Conservation (phyloP, 2,329 filamentous ascomycete species). For the Nigrospora osmanthi region DNA sequence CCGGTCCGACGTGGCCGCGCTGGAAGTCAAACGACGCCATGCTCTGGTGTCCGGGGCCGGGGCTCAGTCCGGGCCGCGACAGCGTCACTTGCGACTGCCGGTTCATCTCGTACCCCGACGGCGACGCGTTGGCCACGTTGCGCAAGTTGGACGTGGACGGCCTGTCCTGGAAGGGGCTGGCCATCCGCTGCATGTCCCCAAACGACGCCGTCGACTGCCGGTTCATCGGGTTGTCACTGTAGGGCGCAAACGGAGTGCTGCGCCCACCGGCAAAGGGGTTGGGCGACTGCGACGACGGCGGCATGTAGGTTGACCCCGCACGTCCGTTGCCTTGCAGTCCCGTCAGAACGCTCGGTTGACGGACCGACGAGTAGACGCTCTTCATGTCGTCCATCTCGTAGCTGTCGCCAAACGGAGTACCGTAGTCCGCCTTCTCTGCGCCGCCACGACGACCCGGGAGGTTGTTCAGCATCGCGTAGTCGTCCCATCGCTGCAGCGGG, state of each 20-base stretch:
- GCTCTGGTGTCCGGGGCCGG: conserved; percentile 34
- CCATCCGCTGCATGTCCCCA: conserved; percentile 41
- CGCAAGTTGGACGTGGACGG: conserved; percentile 57
- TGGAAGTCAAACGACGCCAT: conserved; percentile 54
- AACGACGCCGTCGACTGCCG: conserved; percentile 69
- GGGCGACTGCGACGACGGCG: conserved; percentile 61
- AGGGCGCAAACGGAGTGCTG: conserved; percentile 35
- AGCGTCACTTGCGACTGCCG: conserved; percentile 37
- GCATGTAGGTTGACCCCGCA: conserved; percentile 64
- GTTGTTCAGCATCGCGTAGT: conserved; percentile 80
- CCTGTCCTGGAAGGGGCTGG: conserved; percentile 51
- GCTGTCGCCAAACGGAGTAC: conserved; percentile 56
- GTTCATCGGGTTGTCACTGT: conserved; percentile 45
- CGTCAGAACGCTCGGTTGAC: conserved; percentile 77
- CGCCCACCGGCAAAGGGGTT: conserved; percentile 55
- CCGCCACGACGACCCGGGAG: conserved; percentile 82
- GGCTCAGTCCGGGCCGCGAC: conserved; percentile 36
- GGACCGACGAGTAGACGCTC: conserved; percentile 89
- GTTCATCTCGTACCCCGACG: conserved; percentile 28
- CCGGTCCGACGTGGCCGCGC: conserved; percentile 54
- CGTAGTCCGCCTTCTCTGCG: conserved; percentile 54
- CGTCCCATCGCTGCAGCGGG: conserved; percentile 93
- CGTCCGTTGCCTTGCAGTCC: conserved; percentile 60
- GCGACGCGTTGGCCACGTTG: conserved; percentile 38
- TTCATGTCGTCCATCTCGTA: conserved; percentile 99